Base-by-base conservation (phyloP, 306 rosid species). In the Phaseolus lunatus region DNA sequence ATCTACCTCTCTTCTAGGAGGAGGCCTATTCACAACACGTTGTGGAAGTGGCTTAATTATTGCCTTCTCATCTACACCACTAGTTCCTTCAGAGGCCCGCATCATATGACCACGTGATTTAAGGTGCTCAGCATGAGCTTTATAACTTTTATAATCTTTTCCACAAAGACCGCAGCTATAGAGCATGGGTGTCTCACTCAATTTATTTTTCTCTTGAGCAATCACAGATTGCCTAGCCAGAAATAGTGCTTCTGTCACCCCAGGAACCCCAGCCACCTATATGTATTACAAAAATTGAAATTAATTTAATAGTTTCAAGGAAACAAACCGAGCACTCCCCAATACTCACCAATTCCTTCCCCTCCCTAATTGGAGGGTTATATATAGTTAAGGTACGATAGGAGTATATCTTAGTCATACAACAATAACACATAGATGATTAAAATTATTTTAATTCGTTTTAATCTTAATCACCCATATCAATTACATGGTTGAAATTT, bases 231-330 rank as follows among this genome's bases (percentile, higher is more conserved):
- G 94, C 59, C 94, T 91, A 24, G 98, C 85, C 59, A 89, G 62
- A 85, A 92, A 96, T 49, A 96, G 66, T 15, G 86, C 88, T 82
- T 96, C 99, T 2, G 97, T 96, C 69, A 92, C 98, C 70, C 99
- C 98, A 27, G 98, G 99, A 80, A 96, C 99, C 31, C 97, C 96
- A 48, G 99, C 99, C 44, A 92, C 89, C 99, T 92, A 76, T 67
- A 75, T 53, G 24, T 23, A 33, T 75, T 54, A 69, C 33, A 33
- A 29, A 16, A 62, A 56, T 11, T 53, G 26, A 37, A 59, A 37
- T 48, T 15, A 33, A 37, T 6, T 41, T 26, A 19, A 29, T 12
- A 57, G 37, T 26, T 48, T 18, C 11, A 5, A 49, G 10, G 5
- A 77, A 41, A 31, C 20, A 54, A 74, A 70, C 53, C 66, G 57